Base-by-base conservation (phyloP, 116 monocot genomes). In the Trichopus zeylanicus region DNA sequence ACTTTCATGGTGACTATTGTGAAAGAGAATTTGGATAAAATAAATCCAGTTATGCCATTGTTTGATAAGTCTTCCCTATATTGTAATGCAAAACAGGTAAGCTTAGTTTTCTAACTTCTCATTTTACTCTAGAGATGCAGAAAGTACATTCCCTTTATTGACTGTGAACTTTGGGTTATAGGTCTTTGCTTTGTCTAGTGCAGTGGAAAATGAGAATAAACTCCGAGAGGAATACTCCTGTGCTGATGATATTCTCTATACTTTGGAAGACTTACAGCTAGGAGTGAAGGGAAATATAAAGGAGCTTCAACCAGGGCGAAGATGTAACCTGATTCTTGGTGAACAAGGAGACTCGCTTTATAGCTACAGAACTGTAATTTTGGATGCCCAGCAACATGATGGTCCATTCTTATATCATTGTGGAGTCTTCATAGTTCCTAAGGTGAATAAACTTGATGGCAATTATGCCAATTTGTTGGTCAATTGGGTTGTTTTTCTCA, bases 391-490 rank as follows among this genome's bases (percentile, higher is more conserved):
- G 26, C 63, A 78, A 47, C 61, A 63, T 48, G 49, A 69, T 56
- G 80, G 63, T 59, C 52, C 73, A 67, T 89, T 89, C 46, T 57
- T 26, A 20, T 94, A 89, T 58, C 73, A 34, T 24, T 89, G 86
- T 78, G 94, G 82, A 26, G 75, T 86, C 54, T 94, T 94, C 70
- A 77, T 94, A 53, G 94, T 94, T 47, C 94, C 89, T 27, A 86
- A 94, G 86, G 93, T 93, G 20, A 12, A 71, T 23, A 31, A n/a
- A n/a, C n/a, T n/a, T n/a, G n/a, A n/a, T n/a, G n/a, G n/a, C n/a
- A n/a, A n/a, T n/a, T n/a, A n/a, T n/a, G n/a, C n/a, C n/a, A n/a
- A n/a, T n/a, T n/a, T n/a, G n/a, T n/a, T n/a, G n/a, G n/a, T n/a
- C n/a, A n/a, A n/a, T n/a, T n/a, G n/a, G n/a, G n/a, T n/a, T n/a